These are phyloP conservation scores for Coemansia sp. DNA, from an alignment of 192 early-diverging fungal species.

Conservation along the genomic window DNA sequence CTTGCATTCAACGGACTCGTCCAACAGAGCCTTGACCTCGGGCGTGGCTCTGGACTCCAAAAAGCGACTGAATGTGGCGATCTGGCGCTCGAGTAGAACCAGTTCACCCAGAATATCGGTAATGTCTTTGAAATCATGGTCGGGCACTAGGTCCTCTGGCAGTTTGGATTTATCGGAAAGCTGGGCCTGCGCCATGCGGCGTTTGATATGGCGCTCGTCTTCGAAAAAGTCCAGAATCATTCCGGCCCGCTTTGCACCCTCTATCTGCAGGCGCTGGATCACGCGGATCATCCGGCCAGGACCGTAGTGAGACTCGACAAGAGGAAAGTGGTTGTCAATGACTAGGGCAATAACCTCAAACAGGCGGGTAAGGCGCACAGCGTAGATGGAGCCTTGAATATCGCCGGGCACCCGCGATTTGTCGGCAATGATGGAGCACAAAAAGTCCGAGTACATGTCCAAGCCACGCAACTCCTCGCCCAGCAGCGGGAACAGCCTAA, in stretches of 20 bases:
- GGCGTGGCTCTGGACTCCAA: slow-evolving; percentile 71
- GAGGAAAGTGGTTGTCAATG: slow-evolving; percentile 82
- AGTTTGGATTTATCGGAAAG: too few species aligned
- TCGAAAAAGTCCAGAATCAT: slow-evolving; percentile 76
- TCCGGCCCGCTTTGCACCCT: slow-evolving; percentile 73
- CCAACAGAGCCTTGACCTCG: slow-evolving; percentile 7
- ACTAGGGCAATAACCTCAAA: slow-evolving; percentile 86
- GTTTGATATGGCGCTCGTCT: slow-evolving; percentile 62
- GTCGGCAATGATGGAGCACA: slow-evolving; percentile 72
- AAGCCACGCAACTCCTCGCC: slow-evolving; percentile 81
- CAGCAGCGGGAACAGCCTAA: slow-evolving; percentile 85
- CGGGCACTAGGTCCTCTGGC: slow-evolving; percentile 30
- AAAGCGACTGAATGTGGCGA: slow-evolving; percentile 78
- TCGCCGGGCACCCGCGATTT: slow-evolving; percentile 55
- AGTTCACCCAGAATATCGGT: slow-evolving; percentile 77
- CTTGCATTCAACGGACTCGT: slow-evolving; percentile 4
- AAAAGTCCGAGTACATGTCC: slow-evolving; percentile 81
- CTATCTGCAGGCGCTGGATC: slow-evolving; percentile 83
- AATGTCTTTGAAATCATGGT: slow-evolving; percentile 71
- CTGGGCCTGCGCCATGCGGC: slow-evolving; percentile 43
- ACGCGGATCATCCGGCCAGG: slow-evolving; percentile 81
- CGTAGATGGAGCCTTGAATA: slow-evolving; percentile 52
- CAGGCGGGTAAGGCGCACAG: slow-evolving; percentile 72
- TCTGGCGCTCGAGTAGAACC: slow-evolving; percentile 73
- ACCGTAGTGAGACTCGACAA: slow-evolving; percentile 83